Percentiles rank a stretch among this genome's conserved stretches.
These are phyloP conservation scores for Dichomitus squalens DNA, from an alignment of 1,284 basidiomycete genomes.

Conservation along the genomic window DNA sequence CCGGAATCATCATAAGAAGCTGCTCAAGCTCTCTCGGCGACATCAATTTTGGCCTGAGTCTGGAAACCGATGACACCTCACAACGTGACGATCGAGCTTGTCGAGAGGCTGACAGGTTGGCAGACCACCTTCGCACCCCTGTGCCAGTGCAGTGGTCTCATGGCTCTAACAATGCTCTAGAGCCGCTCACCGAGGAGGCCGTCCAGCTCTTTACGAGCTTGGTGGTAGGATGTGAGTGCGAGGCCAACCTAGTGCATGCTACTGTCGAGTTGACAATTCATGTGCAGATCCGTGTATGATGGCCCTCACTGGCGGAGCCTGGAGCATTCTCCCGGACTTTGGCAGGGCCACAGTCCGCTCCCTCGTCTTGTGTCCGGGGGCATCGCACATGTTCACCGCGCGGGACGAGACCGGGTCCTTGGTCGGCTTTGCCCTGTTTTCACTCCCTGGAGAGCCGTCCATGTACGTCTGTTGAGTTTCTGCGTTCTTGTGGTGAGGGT, in stretches of 20 bases:
- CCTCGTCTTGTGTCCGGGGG: slow-evolving; percentile 12
- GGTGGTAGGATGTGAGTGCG: slow-evolving; percentile 13
- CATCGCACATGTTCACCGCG: slow-evolving; percentile 16
- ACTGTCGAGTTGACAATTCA: no score
- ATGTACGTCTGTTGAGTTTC: slow-evolving; percentile 10
- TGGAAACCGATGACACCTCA: no score
- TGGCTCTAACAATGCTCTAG: no score
- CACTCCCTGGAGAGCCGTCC: slow-evolving; percentile 15
- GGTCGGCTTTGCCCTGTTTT: slow-evolving; percentile 18
- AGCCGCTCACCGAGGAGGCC: slow-evolving; percentile 12
- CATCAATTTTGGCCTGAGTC: no score
- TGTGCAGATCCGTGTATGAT: slow-evolving; percentile 18
- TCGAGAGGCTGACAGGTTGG: no score
- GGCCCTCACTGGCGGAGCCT: slow-evolving; percentile 17
- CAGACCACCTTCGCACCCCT: no score
- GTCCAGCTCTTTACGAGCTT: slow-evolving; percentile 10
- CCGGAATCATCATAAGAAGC: no score
- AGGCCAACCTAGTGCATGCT: not conserved
- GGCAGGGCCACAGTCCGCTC: slow-evolving; percentile 18
- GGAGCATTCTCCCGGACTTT: slow-evolving; percentile 8
- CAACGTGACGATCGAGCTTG: no score
- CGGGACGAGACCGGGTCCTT: slow-evolving; percentile 15
- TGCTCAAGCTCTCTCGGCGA: no score
- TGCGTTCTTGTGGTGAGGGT: no score
- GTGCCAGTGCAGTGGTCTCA: no score